Evolutionary conservation across 2,329 filamentous ascomycete genomes (phyloP).

Genomic region (Xylaria multiplex): DNA sequence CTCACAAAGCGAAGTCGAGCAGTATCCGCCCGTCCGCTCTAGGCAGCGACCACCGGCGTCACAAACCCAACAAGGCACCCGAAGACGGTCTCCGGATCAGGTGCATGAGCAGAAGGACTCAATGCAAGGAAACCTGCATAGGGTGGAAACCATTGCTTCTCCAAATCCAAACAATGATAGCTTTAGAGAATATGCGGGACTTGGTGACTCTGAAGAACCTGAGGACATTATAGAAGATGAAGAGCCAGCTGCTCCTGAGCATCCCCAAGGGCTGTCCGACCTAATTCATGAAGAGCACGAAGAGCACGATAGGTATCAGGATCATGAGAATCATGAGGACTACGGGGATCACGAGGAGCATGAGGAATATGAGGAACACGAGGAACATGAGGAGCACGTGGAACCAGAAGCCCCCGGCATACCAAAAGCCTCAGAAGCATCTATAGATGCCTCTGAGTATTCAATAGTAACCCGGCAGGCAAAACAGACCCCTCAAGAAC

Average conservation of each 20-base stretch:
- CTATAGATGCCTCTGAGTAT: constrained; percentile 53
- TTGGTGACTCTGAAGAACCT: constrained; percentile 23
- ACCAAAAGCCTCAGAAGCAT: constrained; percentile 21
- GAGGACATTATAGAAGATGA: constrained; percentile 15
- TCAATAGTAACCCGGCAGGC: constrained; percentile 55
- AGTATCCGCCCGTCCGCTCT: constrained; percentile 28
- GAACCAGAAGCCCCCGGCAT: constrained; percentile 17
- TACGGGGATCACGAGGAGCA: constrained; percentile 1
- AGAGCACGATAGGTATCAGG: neutral
- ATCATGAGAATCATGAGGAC: neutral
- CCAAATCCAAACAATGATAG: constrained; percentile 18
- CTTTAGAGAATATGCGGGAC: constrained; percentile 25
- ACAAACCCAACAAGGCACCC: constrained; percentile 37
- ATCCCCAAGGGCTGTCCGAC: constrained; percentile 17
- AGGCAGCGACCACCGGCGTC: constrained; percentile 29
- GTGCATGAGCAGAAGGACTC: constrained; percentile 9
- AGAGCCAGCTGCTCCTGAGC: constrained; percentile 6
- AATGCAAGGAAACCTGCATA: constrained; percentile 9
- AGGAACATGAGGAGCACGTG: constrained; percentile 13
- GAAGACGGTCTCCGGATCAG: constrained; percentile 7
- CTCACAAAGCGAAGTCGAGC: constrained; percentile 42
- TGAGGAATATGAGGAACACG: neutral
- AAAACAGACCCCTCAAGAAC: constrained; percentile 37
- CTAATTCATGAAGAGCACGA: constrained; percentile 11
- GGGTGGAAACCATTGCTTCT: constrained; percentile 1